Evolutionary conservation across 2,329 filamentous ascomycete genomes (phyloP).

Genomic region (Botrytis cinerea): DNA sequence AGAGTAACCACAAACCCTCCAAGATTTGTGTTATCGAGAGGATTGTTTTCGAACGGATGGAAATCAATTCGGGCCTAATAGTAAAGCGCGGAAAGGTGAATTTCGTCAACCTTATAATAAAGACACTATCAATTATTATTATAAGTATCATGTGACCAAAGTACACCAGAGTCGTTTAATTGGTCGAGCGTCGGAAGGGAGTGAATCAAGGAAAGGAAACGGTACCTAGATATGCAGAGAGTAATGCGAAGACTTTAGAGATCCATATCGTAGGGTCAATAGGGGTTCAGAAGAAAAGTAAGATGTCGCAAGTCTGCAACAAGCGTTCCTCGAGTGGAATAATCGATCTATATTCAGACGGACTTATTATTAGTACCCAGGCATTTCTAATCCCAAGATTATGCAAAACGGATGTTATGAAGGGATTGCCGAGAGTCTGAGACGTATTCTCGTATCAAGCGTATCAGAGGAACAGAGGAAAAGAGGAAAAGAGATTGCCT

Average conservation of each 20-base stretch:
- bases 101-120: neutral
- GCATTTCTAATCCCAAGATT: conserved; percentile 1
- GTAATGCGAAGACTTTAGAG: neutral
- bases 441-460: conserved; percentile 1
- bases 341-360: conserved; percentile 15
- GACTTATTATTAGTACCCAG: neutral
- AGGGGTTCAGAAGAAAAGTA: neutral
- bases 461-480: too few species aligned
- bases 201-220: conserved; percentile 3
- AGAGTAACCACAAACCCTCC: neutral
- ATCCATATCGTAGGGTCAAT: neutral
- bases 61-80: neutral
- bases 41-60: neutral
- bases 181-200: neutral
- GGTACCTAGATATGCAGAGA: neutral
- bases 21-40: neutral
- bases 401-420: conserved; percentile 7
- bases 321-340: neutral
- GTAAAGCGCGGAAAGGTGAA: neutral
- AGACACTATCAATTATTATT: neutral
- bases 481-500: neutral
- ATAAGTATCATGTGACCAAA: conserved; percentile 12
- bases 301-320: neutral
- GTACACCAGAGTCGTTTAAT: neutral
- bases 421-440: conserved; percentile 3